Evolutionary conservation across 2,329 filamentous ascomycete genomes (phyloP), one percentile per base, ranked within the genome.

Genomic region (Talaromyces sp.): DNA sequence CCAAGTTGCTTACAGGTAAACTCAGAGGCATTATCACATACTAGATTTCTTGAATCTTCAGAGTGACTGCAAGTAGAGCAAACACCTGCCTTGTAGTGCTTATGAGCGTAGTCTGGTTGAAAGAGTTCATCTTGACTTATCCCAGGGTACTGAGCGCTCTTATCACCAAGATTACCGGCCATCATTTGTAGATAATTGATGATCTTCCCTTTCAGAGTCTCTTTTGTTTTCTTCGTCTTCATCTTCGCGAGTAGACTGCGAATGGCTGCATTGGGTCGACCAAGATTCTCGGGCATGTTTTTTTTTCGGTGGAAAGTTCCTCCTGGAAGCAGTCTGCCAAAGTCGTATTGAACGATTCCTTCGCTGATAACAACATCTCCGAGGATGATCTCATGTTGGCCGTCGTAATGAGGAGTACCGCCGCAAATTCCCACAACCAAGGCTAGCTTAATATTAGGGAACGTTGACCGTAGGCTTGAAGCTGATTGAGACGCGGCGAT

Each of bases 401-500:
- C 22, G 27, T 10, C 10, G 8, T 27, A 31, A 14, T 22, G 31
- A 0, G 78, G 78, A 5, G 77, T 70, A 10, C 76, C 79, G 0
- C 79, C 81, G 52, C 79, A 82, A 2, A 82, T 72, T 0, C 80
- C 81, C 3, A 77, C 75, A 0, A 82, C 52, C 0, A 82, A 33
- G 0, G 67, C 75, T 0, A 82, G 67, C 24, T 69, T 72, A 3
- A 83, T 64, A 2, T 65, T 64, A 0, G 65, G 59, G 45, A 76
- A 82, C 52, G 77, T 82, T 1, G 66, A 68, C 0, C 72, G 72
- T 13, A 82, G 64, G 22, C 68, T 70, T 0, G 72, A 66, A 0
- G 75, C 67, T 0, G 65, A 74, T 1, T 41, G 64, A 0, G 75
- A 71, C 0, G 72, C 69, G 14, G 41, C 64, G 1, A 47, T 59